A percentile compares a stretch with the other conserved stretches of the same genome.
Conservation (phyloP, 345 rosid genomes). For the Gossypium thurberi region DNA sequence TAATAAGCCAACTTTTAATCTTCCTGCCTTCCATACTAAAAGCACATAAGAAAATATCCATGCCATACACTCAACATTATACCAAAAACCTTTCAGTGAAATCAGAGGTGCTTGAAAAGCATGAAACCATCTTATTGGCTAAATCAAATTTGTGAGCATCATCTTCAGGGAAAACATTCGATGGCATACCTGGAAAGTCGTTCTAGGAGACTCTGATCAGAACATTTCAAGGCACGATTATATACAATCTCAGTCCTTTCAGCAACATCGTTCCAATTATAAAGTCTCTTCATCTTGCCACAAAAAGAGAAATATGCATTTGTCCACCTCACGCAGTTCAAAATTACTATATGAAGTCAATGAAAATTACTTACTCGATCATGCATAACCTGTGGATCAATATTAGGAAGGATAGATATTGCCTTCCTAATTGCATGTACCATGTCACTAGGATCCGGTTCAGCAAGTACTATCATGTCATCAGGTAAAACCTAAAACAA, state of each 20-base stretch:
- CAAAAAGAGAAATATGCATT: not conserved
- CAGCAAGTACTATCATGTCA: slow-evolving; percentile 94
- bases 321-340: not conserved
- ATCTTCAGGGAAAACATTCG: not conserved
- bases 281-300: slow-evolving; percentile 68
- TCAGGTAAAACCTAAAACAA: slow-evolving; percentile 73
- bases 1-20: not conserved
- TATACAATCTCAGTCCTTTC: slow-evolving; percentile 89
- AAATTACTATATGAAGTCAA: not conserved
- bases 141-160: not conserved
- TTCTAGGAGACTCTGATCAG: slow-evolving; percentile 53
- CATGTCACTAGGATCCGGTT: slow-evolving; percentile 93
- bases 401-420: slow-evolving; percentile 69
- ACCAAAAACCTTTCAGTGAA: not conserved
- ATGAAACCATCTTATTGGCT: not conserved
- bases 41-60: not conserved
- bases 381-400: slow-evolving; percentile 85
- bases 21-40: not conserved
- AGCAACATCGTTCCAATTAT: slow-evolving; percentile 95
- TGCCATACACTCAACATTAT: not conserved
- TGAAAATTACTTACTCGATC: slow-evolving; percentile 45
- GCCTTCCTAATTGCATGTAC: slow-evolving; percentile 74
- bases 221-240: slow-evolving; percentile 62
- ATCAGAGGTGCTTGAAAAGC: not conserved
- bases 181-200: slow-evolving; percentile 54